Base-by-base conservation (phyloP, 768 basidiomycete genomes). In the Auricularia sp. region DNA sequence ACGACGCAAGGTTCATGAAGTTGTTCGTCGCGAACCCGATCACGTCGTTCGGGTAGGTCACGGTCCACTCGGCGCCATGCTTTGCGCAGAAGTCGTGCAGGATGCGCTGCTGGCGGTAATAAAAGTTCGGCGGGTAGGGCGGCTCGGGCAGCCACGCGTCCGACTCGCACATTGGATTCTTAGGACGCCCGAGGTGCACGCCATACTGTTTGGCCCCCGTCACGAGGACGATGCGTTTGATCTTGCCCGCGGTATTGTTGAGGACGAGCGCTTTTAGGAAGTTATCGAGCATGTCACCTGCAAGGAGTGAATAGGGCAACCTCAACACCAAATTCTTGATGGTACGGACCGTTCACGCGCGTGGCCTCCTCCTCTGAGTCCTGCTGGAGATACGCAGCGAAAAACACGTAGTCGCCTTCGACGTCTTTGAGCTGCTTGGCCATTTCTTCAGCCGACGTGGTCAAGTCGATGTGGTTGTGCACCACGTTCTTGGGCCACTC, bases 11-110 rank as follows among this genome's bases (percentile, higher is more conserved):
- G 23, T 61, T 61, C 61, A 61, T 61, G 61, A 61, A 61, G 36
- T 61, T 61, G 36, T 36, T 29, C 4, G 23, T 29, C 21, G 39
- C 61, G 36, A 36, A 61, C 11, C 61, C 61, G 10, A 61, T 42
- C 34, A 61, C 61, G 36, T 61, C 61, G 29, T 61, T 61, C 8
- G 61, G 61, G 34, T 43, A 61, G 8, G 61, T 61, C n/a, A 43
- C 39, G 8, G 29, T 33, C 61, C 61, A 61, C 10, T 36, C 34
- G 14, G n/a, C n/a, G 21, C 34, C 34, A n/a, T 61, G 36, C 43
- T 21, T 29, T 10, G n/a, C 23, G 35, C 36, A 39, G 36, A 42
- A 42, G 35, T 61, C 43, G 34, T 42, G 36, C 33, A 61, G 43
- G 36, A 61, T 44, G 61, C 34, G 36, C 34, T 36, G n/a, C 39